Evolutionary conservation across 441 rosid species (phyloP).

Genomic region (Pelargonium australe): DNA sequence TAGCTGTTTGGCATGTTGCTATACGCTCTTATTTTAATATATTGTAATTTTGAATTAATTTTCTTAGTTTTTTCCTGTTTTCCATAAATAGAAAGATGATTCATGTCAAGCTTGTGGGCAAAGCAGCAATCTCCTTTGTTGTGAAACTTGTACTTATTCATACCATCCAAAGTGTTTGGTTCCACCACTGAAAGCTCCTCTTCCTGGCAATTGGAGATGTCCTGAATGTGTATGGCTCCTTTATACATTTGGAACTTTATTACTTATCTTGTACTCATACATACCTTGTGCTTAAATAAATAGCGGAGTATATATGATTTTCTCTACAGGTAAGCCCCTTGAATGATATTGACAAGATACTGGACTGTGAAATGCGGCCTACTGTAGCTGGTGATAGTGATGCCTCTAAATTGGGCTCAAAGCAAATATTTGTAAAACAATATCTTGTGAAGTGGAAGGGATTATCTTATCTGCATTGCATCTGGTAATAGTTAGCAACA

Average conservation of each 20-base stretch:
- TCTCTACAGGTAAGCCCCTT: conserved; percentile 87
- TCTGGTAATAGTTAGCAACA: conserved; percentile 49
- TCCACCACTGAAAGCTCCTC: conserved; percentile 73
- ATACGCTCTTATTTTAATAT: background rate
- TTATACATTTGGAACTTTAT: background rate
- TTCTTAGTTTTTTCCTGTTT: background rate
- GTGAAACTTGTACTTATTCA: conserved; percentile 81
- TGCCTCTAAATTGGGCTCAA: conserved; percentile 57
- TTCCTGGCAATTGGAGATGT: conserved; percentile 80
- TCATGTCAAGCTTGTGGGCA: conserved; percentile 94
- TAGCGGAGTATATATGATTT: conserved; percentile 22
- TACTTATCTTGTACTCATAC: conserved; percentile 12
- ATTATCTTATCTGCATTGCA: conserved; percentile 89
- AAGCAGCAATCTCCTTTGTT: conserved; percentile 55
- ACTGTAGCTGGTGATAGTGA: conserved; percentile 63
- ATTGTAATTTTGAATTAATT: background rate
- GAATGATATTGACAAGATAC: conserved; percentile 83
- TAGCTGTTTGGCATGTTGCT: conserved; percentile 1
- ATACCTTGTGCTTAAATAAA: conserved; percentile 6
- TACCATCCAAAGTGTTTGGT: conserved; percentile 82
- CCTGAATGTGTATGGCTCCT: conserved; percentile 90
- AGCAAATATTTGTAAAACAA: conserved; percentile 82
- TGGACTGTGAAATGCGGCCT: conserved; percentile 95
- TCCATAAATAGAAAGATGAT: conserved; percentile 57
- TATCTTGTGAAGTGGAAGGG: conserved; percentile 99